phyloP scores from a whole-genome alignment of 225 moss, liverwort and hornwort species.

The Marchantia polymorpha region DNA sequence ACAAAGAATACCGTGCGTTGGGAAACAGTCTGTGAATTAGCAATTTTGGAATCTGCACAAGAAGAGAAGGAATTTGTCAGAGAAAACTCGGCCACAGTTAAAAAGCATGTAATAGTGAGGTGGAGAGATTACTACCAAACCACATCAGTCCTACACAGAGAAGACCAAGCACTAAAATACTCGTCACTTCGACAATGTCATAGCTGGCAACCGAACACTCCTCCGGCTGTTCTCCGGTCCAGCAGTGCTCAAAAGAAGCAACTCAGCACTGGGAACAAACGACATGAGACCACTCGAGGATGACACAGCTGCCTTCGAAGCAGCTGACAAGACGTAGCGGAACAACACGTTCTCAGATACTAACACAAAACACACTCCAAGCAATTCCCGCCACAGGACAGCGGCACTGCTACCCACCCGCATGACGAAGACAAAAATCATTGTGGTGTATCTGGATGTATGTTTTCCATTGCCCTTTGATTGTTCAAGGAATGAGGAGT shows the following conservation, averaged over 20 bases:
- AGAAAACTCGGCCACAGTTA: not conserved
- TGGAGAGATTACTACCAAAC: not conserved
- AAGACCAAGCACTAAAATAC: not conserved
- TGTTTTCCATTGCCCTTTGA: too few species aligned
- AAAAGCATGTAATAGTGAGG: not conserved
- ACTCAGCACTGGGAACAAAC: not conserved
- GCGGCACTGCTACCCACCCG: too few species aligned
- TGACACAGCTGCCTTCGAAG: not conserved
- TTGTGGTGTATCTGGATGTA: too few species aligned
- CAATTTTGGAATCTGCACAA: slow-evolving; percentile 70
- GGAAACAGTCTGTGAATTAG: slow-evolving; percentile 88
- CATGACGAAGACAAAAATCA: too few species aligned
- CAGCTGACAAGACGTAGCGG: too few species aligned
- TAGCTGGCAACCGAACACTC: not conserved
- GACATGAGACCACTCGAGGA: not conserved
- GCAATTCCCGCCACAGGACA: too few species aligned
- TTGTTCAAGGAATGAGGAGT: not conserved
- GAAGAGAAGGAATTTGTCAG: not conserved
- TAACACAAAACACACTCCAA: too few species aligned
- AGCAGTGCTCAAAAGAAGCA: not conserved
- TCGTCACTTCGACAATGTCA: not conserved
- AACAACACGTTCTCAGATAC: too few species aligned
- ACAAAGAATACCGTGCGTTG: slow-evolving; percentile 73
- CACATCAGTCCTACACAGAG: not conserved
- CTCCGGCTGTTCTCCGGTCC: not conserved